Base-by-base conservation (phyloP, 129 eudicot genomes). In the Artemisia annua region DNA sequence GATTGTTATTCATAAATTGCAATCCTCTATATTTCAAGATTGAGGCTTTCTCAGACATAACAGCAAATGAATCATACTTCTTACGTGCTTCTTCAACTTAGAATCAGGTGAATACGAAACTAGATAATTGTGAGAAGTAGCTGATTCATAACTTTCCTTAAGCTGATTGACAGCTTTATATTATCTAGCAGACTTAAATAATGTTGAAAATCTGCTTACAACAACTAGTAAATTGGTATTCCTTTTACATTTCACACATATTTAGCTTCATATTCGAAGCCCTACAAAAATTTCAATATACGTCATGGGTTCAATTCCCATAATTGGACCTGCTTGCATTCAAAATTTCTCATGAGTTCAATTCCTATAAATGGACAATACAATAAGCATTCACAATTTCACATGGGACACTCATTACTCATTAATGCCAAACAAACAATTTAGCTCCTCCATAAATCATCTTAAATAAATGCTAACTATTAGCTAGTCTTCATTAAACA, bases 301-400 rank as follows among this genome's bases (percentile, higher is more conserved):
- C 32, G 30, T 69, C 70, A 69, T 49, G 55, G 58, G 35, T 67
- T 39, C 18, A 8, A 30, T 67, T 56, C 67, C 58, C 60, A 75
- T 26, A 57, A 48, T 67, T 30, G 39, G 50, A 26, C 60, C 77
- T 46, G 4, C 35, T 49, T 10, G 13, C 39, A 50, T 50, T 53
- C 39, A 74, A 64, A 71, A 39, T n/a, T 11, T 51, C 56, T 12
- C 65, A 59, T 22, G 70, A 5, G 35, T 7, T 7, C 30, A 8
- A 48, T 67, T 56, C 68, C 59, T 51, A 76, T 28, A 58, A 48
- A 76, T 30, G 54, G 50, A 26, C 61, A 49, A 74, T 50, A 62
- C 78, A 28, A n/a, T 24, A 63, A 28, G 14, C 24, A 51, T 50
- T 53, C n/a, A 75, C 75, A 71, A 39, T 17, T 13, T 52, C 57